These are phyloP conservation scores for Babesia gibsoni DNA, from an alignment of 169 alveolate species.

Conservation along the genomic window DNA sequence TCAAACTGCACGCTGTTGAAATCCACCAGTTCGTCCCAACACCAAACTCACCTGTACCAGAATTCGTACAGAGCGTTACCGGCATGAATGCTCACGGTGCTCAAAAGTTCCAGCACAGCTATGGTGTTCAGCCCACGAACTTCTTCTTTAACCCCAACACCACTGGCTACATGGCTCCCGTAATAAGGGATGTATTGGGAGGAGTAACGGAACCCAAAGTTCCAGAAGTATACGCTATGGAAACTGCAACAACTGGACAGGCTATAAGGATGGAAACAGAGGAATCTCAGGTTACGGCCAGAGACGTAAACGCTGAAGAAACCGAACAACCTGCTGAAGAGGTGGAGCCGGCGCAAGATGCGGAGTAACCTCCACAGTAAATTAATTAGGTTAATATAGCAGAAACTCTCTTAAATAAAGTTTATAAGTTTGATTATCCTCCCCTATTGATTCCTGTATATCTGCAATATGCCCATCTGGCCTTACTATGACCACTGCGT, in stretches of 20 bases:
- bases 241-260: neutral
- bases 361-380: neutral
- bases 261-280: constrained; percentile 32
- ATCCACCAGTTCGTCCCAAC: constrained; percentile 83
- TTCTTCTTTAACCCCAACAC: constrained; percentile 83
- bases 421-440: neutral
- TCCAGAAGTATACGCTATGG: constrained; percentile 57
- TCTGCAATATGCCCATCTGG: constrained; percentile 55
- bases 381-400: neutral
- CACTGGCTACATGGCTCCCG: constrained; percentile 84
- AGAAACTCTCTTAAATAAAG: constrained; percentile 3
- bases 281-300: constrained; percentile 7
- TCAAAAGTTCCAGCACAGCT: constrained; percentile 67
- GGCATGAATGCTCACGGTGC: constrained; percentile 53
- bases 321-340: neutral
- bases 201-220: constrained; percentile 63
- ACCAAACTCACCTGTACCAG: constrained; percentile 74
- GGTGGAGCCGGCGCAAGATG: neutral
- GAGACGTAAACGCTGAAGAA: neutral
- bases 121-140: constrained; percentile 72
- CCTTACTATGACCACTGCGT: constrained; percentile 21
- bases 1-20: constrained; percentile 84
- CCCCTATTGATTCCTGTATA: neutral
- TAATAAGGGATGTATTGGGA: constrained; percentile 78
- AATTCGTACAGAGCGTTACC: constrained; percentile 72